phyloP scores from a whole-genome alignment of 23 red algal genomes.

The Pyropia yezoensis region DNA sequence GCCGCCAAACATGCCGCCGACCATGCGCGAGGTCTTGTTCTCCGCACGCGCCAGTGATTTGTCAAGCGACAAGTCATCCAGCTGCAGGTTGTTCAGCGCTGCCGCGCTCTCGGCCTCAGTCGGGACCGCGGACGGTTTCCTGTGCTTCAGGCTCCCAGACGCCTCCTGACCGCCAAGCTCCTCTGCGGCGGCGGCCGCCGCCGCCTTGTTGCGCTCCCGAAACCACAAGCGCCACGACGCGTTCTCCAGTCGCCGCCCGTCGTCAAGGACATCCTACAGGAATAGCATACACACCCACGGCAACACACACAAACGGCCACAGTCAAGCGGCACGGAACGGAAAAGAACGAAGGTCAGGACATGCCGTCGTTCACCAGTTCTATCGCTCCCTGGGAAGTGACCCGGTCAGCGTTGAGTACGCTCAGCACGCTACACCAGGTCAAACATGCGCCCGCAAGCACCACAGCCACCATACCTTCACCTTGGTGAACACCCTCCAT shows the following conservation, averaged over 20 bases:
- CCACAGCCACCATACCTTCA: conserved; percentile 24
- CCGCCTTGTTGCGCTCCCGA: conserved; percentile 46
- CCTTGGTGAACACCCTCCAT: conserved; percentile 95
- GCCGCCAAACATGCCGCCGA: conserved; percentile 77
- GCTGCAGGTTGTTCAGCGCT: conserved; percentile 43
- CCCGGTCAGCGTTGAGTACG: too few relatives aligned
- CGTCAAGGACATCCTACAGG: conserved; percentile 68
- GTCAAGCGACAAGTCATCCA: conserved; percentile 58
- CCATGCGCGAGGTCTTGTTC: conserved; percentile 60
- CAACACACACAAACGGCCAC: too few relatives aligned
- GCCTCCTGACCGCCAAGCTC: not conserved
- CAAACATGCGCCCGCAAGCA: too few relatives aligned
- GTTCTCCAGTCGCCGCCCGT: conserved; percentile 88
- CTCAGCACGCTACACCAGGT: too few relatives aligned
- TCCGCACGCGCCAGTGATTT: conserved; percentile 57
- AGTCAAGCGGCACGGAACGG: too few relatives aligned
- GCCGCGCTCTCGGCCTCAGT: conserved; percentile 26
- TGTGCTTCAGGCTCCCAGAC: conserved; percentile 6
- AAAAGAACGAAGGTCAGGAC: too few relatives aligned
- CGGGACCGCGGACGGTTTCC: conserved; percentile 16
- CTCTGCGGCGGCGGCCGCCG: conserved; percentile 11
- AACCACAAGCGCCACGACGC: conserved; percentile 80
- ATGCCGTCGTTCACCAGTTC: too few relatives aligned
- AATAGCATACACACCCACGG: too few relatives aligned
- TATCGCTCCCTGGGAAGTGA: too few relatives aligned